Evolutionary conservation across 495 filamentous ascomycete species (phyloP).

Genomic region (Xylaria intraflava): DNA sequence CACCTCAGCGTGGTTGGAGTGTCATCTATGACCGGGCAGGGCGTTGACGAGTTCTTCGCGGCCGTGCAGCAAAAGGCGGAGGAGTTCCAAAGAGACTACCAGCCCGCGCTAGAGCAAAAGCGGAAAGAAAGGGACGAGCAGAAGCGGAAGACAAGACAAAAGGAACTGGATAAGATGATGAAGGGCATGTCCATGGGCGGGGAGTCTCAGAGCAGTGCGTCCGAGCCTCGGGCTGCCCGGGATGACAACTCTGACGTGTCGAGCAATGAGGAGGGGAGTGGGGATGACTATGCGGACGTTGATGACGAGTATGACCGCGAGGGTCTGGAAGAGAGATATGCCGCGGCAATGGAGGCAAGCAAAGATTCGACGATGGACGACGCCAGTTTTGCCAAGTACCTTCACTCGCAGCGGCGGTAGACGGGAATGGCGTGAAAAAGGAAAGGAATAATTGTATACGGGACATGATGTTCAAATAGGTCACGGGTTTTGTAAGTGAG

Average conservation of each 20-base stretch:
- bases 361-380: constrained; percentile 44
- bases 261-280: constrained; percentile 37
- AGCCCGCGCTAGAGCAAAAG: constrained; percentile 79
- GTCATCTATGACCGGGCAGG: constrained; percentile 85
- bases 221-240: constrained; percentile 25
- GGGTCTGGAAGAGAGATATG: constrained; percentile 56
- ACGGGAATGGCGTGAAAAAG: neutral
- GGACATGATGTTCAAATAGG: neutral
- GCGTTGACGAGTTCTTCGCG: constrained; percentile 86
- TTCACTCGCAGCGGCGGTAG: constrained; percentile 33
- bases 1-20: constrained; percentile 89
- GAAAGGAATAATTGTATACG: neutral
- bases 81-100: constrained; percentile 89
- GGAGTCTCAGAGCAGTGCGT: constrained; percentile 22
- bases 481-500: constrained; percentile 8
- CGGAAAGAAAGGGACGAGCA: constrained; percentile 65
- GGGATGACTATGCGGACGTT: constrained; percentile 42
- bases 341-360: constrained; percentile 46
- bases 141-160: constrained; percentile 61
- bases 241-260: constrained; percentile 52
- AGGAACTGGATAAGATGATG: constrained; percentile 88
- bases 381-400: constrained; percentile 54
- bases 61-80: constrained; percentile 78
- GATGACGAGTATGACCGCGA: constrained; percentile 49
- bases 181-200: constrained; percentile 80